phyloP scores from a whole-genome alignment of 1,284 basidiomycete genomes.

The Rhodotorula sp. region DNA sequence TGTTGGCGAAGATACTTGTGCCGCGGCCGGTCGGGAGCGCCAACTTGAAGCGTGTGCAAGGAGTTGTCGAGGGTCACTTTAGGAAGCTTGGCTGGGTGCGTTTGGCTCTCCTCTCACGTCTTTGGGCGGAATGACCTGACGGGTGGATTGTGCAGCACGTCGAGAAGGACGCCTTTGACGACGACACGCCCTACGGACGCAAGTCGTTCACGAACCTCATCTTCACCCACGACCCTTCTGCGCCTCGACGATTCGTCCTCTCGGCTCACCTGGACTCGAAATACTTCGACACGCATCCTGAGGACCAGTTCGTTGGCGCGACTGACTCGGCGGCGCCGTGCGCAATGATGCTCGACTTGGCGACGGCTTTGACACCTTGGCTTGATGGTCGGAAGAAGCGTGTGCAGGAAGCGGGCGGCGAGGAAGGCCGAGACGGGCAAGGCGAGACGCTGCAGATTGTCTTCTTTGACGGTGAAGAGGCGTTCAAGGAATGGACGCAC shows the following conservation, averaged over 20 bases:
- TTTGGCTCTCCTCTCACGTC: background rate
- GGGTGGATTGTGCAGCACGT: constrained; percentile 14
- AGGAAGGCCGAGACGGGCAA: constrained; percentile 53
- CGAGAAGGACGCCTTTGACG: constrained; percentile 65
- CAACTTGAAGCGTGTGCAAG: constrained; percentile 39
- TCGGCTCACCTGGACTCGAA: constrained; percentile 97
- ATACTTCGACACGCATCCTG: constrained; percentile 66
- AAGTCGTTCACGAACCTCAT: constrained; percentile 87
- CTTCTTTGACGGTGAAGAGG: constrained; percentile 98
- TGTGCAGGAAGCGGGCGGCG: constrained; percentile 52
- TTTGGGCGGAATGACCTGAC: background rate
- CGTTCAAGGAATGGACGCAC: constrained; percentile 84
- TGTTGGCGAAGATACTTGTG: constrained; percentile 38
- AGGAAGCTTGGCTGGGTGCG: constrained; percentile 29
- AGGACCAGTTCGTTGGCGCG: constrained; percentile 90
- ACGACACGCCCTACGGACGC: constrained; percentile 76
- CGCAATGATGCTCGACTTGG: constrained; percentile 87
- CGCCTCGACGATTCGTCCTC: constrained; percentile 76
- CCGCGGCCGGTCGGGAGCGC: constrained; percentile 39
- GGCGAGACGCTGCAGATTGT: constrained; percentile 89
- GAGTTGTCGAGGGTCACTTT: constrained; percentile 36
- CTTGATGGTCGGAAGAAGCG: constrained; percentile 64
- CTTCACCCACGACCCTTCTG: constrained; percentile 87
- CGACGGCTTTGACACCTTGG: constrained; percentile 71
- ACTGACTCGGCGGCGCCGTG: constrained; percentile 97